A percentile compares a stretch with the other conserved stretches of the same genome.
Evolutionary conservation across 768 basidiomycete genomes (phyloP).

Genomic region (Boletus sensibilis): DNA sequence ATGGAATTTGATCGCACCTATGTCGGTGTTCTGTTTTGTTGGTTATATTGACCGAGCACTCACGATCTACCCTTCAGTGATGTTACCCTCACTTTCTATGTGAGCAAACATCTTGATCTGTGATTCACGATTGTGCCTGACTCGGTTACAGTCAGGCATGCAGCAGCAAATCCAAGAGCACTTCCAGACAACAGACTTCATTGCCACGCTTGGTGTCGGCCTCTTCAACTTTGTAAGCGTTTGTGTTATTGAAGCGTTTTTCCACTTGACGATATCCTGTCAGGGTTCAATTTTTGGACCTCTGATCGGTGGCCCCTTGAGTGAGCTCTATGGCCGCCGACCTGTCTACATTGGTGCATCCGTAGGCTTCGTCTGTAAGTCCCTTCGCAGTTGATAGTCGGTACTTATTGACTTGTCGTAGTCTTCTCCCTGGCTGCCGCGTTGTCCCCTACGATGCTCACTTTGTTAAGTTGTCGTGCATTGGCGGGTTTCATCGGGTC

Average conservation of each 20-base stretch:
- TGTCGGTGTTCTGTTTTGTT: conserved; percentile 18
- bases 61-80: conserved; percentile 16
- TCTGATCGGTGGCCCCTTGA: conserved; percentile 23
- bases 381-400: background rate
- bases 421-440: conserved; percentile 22
- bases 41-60: background rate
- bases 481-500: conserved; percentile 23
- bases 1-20: conserved; percentile 27
- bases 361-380: conserved; percentile 20
- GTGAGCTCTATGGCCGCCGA: conserved; percentile 24
- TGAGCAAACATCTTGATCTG: conserved; percentile 5
- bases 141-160: conserved; percentile 21
- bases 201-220: conserved; percentile 22
- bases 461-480: conserved; percentile 19
- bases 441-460: conserved; percentile 18
- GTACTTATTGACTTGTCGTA: conserved; percentile 3
- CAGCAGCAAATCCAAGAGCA: conserved; percentile 28
- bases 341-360: conserved; percentile 23
- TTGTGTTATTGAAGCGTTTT: background rate
- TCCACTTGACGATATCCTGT: background rate
- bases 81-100: conserved; percentile 25
- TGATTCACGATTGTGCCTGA: background rate
- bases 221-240: conserved; percentile 21
- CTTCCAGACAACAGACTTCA: conserved; percentile 13
- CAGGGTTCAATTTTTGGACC: conserved; percentile 24